These are phyloP conservation scores for Scutellaria barbata DNA, from an alignment of 257 asterid species.

Conservation along the genomic window DNA sequence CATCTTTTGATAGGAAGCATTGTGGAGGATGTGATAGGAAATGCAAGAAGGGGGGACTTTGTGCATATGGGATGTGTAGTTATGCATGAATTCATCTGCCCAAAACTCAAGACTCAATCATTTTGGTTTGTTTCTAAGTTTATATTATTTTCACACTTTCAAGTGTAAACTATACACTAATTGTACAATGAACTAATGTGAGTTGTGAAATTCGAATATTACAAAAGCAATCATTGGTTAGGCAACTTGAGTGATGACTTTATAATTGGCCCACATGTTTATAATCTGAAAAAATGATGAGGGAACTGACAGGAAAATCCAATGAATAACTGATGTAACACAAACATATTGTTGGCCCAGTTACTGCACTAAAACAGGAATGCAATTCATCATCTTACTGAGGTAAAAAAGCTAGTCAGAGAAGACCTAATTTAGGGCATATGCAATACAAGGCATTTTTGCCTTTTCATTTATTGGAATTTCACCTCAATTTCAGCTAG, in stretches of 20 bases:
- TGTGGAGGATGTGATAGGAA: constrained; percentile 44
- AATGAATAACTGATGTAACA: not conserved
- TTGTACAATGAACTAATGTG: not conserved
- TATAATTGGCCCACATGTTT: too few relatives aligned
- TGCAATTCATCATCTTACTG: not conserved
- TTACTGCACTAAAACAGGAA: not conserved
- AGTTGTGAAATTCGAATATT: not conserved
- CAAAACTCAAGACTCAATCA: not conserved
- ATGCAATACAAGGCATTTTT: not conserved
- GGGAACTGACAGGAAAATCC: too few relatives aligned
- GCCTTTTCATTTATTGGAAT: too few relatives aligned
- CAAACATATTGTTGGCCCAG: not conserved
- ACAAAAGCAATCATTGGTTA: too few relatives aligned
- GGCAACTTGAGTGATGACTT: too few relatives aligned
- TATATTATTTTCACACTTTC: too few relatives aligned
- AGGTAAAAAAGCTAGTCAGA: not conserved
- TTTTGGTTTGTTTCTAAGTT: not conserved
- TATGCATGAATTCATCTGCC: constrained; percentile 30
- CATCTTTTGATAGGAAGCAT: constrained; percentile 36
- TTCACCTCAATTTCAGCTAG: too few relatives aligned
- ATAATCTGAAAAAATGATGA: too few relatives aligned
- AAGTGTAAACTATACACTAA: too few relatives aligned
- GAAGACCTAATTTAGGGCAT: not conserved
- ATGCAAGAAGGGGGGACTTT: constrained; percentile 38
- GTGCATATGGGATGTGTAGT: constrained; percentile 27